Evolutionary conservation across 257 asterid species (phyloP), one percentile per base, ranked within the genome.

Genomic region (Datura wrightii): DNA sequence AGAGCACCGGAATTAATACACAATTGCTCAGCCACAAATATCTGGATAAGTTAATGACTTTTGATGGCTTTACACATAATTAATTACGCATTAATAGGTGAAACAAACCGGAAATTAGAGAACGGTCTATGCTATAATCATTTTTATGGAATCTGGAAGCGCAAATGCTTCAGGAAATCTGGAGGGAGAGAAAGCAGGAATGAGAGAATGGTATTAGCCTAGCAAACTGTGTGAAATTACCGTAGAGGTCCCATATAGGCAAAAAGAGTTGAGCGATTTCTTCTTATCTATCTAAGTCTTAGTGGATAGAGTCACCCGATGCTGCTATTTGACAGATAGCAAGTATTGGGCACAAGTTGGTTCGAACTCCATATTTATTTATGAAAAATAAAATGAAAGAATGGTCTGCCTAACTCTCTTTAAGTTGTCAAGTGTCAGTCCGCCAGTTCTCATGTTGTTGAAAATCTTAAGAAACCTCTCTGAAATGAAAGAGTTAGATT

Each of bases 401-500:
- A 31, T 48, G 58, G 24, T 34, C 3, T 0, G 0, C 34, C 5
- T 1, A 78, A 52, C 19, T 31, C 42, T 11, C 46, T 24, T 48
- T 74, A 50, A 69, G 2, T 13, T 34, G 34, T 2, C 0, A 78
- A 52, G 82, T 78, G 5, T 78, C 63, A 31, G 48, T 24, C n/a
- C 13, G 34, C 48, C 34, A 48, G 63, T 78, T 78, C 34, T 52
- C 31, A 31, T 14, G 48, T 24, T 48, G 2, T 48, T 34, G 82
- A 78, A 52, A 14, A 52, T 78, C 63, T 52, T 52, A 0, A 34
- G 16, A 52, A 52, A 1, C 42, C 63, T 78, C 15, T 52, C 3
- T 0, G 31, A 34, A n/a, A 53, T 78, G 82, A 34, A 34, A 50
- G 82, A 31, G 63, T 76, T 76, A 50, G 82, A 50, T 50, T 76